Evolutionary conservation across 2,329 filamentous ascomycete genomes (phyloP).

Genomic region (Helicocarpus griseus): DNA sequence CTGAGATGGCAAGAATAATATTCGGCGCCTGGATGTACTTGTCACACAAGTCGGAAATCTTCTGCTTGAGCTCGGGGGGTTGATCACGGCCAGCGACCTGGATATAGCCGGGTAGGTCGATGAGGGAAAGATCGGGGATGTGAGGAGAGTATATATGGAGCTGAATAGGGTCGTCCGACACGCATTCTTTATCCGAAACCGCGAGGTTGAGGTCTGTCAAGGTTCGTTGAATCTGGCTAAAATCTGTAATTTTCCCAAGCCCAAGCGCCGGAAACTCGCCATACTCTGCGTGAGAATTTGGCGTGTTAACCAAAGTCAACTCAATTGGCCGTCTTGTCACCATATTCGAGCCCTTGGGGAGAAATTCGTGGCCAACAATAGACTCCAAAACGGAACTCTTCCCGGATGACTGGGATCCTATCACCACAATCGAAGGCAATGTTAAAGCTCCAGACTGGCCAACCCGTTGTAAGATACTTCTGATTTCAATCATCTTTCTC

Average conservation of each 20-base stretch:
- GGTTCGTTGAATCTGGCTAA: constrained; percentile 75
- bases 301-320: constrained; percentile 90
- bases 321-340: constrained; percentile 93
- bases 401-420: constrained; percentile 94
- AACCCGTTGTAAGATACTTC: constrained; percentile 80
- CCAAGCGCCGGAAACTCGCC: constrained; percentile 93
- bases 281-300: constrained; percentile 76
- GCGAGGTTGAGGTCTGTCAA: constrained; percentile 91
- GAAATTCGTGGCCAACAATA: constrained; percentile 93
- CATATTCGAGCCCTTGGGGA: constrained; percentile 98
- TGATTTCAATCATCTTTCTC: constrained; percentile 99
- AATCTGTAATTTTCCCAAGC: constrained; percentile 82
- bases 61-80: constrained; percentile 82
- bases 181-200: constrained; percentile 81
- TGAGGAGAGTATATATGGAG: constrained; percentile 91
- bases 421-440: constrained; percentile 95
- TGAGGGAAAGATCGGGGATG: constrained; percentile 88
- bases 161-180: constrained; percentile 93
- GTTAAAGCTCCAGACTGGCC: constrained; percentile 84
- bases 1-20: constrained; percentile 92
- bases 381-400: constrained; percentile 96
- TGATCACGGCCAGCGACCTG: constrained; percentile 90
- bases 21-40: constrained; percentile 97
- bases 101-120: constrained; percentile 94
- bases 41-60: constrained; percentile 91